These are phyloP conservation scores for Elongisporangium prolatum DNA, from an alignment of 352 stramenopile species.

Conservation along the genomic window DNA sequence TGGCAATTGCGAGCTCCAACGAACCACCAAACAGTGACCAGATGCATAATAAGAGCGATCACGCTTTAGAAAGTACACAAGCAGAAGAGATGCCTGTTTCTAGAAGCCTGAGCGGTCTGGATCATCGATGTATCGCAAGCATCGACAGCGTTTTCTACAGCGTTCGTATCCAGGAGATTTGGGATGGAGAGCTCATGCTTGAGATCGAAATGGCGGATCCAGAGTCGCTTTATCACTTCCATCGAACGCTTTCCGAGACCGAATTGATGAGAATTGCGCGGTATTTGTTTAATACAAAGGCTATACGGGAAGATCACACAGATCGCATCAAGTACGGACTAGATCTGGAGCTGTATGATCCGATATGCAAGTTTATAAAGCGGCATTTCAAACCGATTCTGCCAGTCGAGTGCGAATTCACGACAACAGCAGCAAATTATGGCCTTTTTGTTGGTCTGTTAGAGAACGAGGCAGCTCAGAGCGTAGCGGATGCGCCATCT, in stretches of 20 bases:
- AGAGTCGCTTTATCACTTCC: slow-evolving; percentile 28
- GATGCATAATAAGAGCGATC: neutral
- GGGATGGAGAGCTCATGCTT: slow-evolving; percentile 58
- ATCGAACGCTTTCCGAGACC: slow-evolving; percentile 1
- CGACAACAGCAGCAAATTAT: neutral
- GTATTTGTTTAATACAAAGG: neutral
- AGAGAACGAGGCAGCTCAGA: neutral
- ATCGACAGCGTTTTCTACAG: slow-evolving; percentile 48
- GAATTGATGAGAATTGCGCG: neutral
- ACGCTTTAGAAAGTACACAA: neutral
- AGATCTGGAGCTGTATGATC: slow-evolving; percentile 10
- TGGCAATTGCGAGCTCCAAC: neutral
- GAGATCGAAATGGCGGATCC: slow-evolving; percentile 54
- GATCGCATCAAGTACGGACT: slow-evolving; percentile 18
- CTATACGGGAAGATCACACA: neutral
- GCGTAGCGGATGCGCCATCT: neutral
- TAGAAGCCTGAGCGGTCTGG: slow-evolving; percentile 29
- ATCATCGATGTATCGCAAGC: slow-evolving; percentile 48
- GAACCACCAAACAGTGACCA: neutral
- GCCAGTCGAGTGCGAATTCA: slow-evolving; percentile 8
- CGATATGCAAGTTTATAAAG: slow-evolving; percentile 20
- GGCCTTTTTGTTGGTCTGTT: neutral
- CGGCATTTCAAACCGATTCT: slow-evolving; percentile 13
- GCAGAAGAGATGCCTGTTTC: slow-evolving; percentile 1
- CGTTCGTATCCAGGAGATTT: slow-evolving; percentile 51